Evolutionary conservation across 2,329 filamentous ascomycete species (phyloP), one percentile per base, ranked within the genome.

Genomic region (Furcasterigmium furcatum): DNA sequence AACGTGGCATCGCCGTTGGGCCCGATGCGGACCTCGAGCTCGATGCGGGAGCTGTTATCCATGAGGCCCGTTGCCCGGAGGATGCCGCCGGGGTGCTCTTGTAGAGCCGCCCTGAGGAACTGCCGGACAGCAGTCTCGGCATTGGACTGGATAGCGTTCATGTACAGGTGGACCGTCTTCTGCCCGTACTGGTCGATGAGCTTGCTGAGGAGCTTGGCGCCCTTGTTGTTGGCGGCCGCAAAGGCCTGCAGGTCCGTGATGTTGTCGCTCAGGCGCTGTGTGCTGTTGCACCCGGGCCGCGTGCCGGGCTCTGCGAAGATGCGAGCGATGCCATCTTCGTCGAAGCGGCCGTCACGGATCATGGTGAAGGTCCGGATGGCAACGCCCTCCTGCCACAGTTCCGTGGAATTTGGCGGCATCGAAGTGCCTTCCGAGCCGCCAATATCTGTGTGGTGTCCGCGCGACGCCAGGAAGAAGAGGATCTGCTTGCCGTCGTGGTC

Each of bases 241-340:
- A 92, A 88, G 0, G 88, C 88, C 61, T 91, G 89, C 19, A 94
- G 68, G 58, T 94, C 88, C 39, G 90, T 91, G 51, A 94, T 74
- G 56, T 92, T 92, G 60, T 94, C 88, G 10, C 80, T 84, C 1
- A 94, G 71, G 62, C 87, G 91, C 36, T 88, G 73, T 2, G 88
- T 91, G 2, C 88, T 88, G 45, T 83, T 87, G 62, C 88, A 94
- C 1, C 85, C 88, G 1, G 84, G 80, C 51, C 88, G 82, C 55
- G 85, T 74, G 0, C 87, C 85, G 0, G 88, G 88, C 53, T 91
- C 86, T 22, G 84, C 82, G 10, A 94, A 72, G 0, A 89, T 67
- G 50, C 91, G 81, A 0, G 79, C 82, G 43, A 92, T 87, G 16
- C 86, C 76, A 58, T 88, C 74, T 61, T 94, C 88, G 53, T 92